Evolutionary conservation across 495 filamentous ascomycete genomes (phyloP).

Genomic region (Penicillium egyptiacum): DNA sequence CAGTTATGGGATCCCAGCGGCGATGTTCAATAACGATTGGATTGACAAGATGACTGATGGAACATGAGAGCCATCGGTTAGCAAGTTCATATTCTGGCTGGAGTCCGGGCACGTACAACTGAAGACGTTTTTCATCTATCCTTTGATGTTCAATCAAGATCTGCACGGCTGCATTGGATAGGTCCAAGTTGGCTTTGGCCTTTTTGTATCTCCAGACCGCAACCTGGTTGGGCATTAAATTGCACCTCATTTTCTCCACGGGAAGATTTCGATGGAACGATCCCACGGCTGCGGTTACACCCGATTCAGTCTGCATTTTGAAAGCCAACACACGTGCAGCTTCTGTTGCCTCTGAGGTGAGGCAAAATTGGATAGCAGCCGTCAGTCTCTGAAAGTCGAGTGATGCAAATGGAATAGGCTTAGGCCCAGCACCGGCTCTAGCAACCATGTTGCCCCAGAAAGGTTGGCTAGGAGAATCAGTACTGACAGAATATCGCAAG

Average conservation of each 20-base stretch:
- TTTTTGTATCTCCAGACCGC: slow-evolving; percentile 68
- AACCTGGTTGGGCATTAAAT: slow-evolving; percentile 62
- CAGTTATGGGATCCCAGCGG: slow-evolving; percentile 42
- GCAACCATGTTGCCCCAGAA: slow-evolving; percentile 5
- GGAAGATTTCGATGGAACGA: slow-evolving; percentile 68
- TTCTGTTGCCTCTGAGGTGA: slow-evolving; percentile 52
- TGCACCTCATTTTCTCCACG: slow-evolving; percentile 69
- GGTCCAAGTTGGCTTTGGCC: slow-evolving; percentile 42
- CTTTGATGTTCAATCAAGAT: slow-evolving; percentile 58
- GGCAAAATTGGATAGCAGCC: background rate
- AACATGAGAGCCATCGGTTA: slow-evolving; percentile 1
- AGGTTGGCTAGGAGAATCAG: background rate
- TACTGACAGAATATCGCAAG: background rate
- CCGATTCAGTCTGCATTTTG: slow-evolving; percentile 66
- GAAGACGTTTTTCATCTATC: slow-evolving; percentile 62
- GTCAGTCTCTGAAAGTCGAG: background rate
- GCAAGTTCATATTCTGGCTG: background rate
- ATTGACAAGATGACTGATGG: slow-evolving; percentile 24
- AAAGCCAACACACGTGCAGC: slow-evolving; percentile 60
- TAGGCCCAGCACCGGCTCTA: background rate
- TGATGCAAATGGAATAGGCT: background rate
- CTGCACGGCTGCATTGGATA: slow-evolving; percentile 69
- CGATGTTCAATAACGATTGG: slow-evolving; percentile 38
- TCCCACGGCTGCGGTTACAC: slow-evolving; percentile 69
- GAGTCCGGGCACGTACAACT: slow-evolving; percentile 42